Percentiles rank a stretch among this genome's conserved stretches.
These are phyloP conservation scores for Eucalyptus lansdowneana DNA, from an alignment of 345 rosid genomes.

Conservation along the genomic window DNA sequence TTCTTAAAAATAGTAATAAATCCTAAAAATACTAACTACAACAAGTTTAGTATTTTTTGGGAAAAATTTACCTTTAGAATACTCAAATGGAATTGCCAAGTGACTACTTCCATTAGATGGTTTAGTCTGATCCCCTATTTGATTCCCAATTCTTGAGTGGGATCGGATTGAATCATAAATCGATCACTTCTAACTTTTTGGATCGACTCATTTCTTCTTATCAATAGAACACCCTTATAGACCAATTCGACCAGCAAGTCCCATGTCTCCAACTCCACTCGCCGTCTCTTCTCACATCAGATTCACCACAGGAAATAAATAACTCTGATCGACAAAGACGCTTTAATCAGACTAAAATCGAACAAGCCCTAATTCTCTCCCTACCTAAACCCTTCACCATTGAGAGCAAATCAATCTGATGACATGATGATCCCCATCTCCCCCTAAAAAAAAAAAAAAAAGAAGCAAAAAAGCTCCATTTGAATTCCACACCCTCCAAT, in stretches of 20 bases:
- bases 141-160: accelerated
- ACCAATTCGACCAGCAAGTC: accelerated
- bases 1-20: too few relatives aligned
- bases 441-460: too few relatives aligned
- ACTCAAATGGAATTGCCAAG: too few relatives aligned
- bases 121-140: accelerated
- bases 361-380: accelerated
- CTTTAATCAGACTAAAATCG: accelerated
- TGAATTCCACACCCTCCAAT: neutral
- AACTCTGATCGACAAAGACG: accelerated
- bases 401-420: neutral
- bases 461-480: neutral
- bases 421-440: neutral
- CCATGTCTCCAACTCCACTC: accelerated
- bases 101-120: too few relatives aligned
- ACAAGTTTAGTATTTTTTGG: too few relatives aligned
- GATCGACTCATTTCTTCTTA: neutral
- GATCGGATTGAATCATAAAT: accelerated
- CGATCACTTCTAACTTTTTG: accelerated
- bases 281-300: accelerated
- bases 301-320: accelerated
- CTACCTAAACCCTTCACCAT: neutral
- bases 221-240: accelerated
- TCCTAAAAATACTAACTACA: too few relatives aligned
- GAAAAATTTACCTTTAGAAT: too few relatives aligned